Evolutionary conservation across 2,329 filamentous ascomycete genomes (phyloP).

Genomic region (Laburnicola sp.): DNA sequence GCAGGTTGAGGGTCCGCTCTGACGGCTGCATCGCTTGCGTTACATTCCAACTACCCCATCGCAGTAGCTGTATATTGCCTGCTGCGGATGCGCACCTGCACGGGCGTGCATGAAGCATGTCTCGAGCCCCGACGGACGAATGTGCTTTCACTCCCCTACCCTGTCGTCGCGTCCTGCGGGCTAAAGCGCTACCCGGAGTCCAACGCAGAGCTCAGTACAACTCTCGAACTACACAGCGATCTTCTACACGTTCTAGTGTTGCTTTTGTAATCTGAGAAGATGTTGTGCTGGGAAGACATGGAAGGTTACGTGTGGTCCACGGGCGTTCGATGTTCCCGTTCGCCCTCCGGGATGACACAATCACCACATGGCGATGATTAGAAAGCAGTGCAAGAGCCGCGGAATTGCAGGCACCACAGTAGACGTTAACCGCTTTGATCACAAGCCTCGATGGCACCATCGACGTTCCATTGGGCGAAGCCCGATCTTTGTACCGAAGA

Average conservation of each 20-base stretch:
- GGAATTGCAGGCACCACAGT: neutral
- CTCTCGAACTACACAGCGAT: no score
- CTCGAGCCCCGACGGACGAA: neutral
- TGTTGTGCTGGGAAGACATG: neutral
- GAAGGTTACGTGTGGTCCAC: neutral
- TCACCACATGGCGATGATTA: slow-evolving; percentile 3
- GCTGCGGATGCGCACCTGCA: neutral
- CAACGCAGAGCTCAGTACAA: neutral
- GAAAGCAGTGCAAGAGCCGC: slow-evolving; percentile 3
- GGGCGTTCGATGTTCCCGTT: slow-evolving; percentile 2
- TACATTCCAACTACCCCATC: neutral
- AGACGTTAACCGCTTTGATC: neutral
- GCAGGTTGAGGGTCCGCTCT: neutral
- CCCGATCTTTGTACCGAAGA: slow-evolving; percentile 14
- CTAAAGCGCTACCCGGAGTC: neutral
- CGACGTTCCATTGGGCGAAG: slow-evolving; percentile 9
- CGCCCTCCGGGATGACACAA: slow-evolving; percentile 10
- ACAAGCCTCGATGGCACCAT: slow-evolving; percentile 2
- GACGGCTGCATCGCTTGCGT: neutral
- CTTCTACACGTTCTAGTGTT: no score
- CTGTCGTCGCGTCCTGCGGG: neutral
- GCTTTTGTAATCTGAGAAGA: no score
- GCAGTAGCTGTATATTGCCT: neutral
- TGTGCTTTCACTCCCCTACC: neutral
- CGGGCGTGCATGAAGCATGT: neutral